Conservation (phyloP, 1,139 yeast genomes). For the Candida tropicalis region DNA sequence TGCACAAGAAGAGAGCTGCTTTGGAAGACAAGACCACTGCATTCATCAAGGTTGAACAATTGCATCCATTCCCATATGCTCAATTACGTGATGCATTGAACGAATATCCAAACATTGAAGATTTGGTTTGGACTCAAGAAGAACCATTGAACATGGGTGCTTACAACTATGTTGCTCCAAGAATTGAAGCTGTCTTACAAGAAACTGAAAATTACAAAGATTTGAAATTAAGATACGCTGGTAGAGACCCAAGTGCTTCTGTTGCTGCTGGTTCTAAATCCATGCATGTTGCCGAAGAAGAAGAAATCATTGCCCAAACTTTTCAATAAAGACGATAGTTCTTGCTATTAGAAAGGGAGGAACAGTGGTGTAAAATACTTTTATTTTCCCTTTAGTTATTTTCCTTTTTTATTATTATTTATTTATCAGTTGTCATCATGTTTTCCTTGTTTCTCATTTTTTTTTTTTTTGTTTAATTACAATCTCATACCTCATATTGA, state of each 20-base stretch:
- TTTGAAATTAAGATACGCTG: slow-evolving; percentile 76
- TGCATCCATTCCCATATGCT: slow-evolving; percentile 99
- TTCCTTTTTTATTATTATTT: no score
- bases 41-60: slow-evolving; percentile 85
- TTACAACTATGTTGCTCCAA: slow-evolving; percentile 78
- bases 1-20: slow-evolving; percentile 84
- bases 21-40: slow-evolving; percentile 83
- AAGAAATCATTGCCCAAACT: slow-evolving; percentile 79
- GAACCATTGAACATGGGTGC: slow-evolving; percentile 99
- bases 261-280: slow-evolving; percentile 98
- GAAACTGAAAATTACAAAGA: slow-evolving; percentile 72
- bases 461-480: neutral
- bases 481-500: no score
- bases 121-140: slow-evolving; percentile 97
- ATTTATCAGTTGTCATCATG: neutral
- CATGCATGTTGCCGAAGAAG: slow-evolving; percentile 88
- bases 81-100: slow-evolving; percentile 85
- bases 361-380: no score
- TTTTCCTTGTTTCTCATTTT: neutral
- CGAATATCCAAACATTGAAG: slow-evolving; percentile 80
- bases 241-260: slow-evolving; percentile 97
- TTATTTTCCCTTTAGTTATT: neutral
- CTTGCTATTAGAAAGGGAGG: neutral
- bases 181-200: slow-evolving; percentile 72
- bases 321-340: slow-evolving; percentile 38